Evolutionary conservation across 371 early-diverging fungal genomes (phyloP).

Genomic region (Mortierella sp.): DNA sequence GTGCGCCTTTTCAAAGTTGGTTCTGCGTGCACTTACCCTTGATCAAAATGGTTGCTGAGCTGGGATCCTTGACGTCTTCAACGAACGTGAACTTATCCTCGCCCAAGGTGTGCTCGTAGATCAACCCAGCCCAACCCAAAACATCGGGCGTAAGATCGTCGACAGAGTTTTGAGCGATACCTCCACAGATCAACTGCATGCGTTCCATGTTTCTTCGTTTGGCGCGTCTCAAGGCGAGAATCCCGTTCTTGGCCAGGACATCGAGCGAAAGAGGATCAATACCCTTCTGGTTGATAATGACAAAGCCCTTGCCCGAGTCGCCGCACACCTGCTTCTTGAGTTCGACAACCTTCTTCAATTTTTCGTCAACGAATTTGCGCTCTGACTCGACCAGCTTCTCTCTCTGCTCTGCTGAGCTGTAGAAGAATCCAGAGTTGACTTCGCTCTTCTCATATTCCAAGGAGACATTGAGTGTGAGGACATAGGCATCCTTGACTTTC

Average conservation of each 20-base stretch:
- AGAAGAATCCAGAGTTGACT: slow-evolving; percentile 99
- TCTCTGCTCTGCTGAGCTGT: slow-evolving; percentile 97
- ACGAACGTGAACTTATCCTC: slow-evolving; percentile 99
- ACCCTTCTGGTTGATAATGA: slow-evolving; percentile 99
- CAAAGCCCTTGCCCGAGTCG: slow-evolving; percentile 86
- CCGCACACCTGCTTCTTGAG: slow-evolving; percentile 95
- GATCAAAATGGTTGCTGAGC: slow-evolving; percentile 96
- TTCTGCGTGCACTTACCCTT: slow-evolving; percentile 78
- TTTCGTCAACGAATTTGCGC: slow-evolving; percentile 95
- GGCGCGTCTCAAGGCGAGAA: slow-evolving; percentile 98
- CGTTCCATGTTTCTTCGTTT: slow-evolving; percentile 99
- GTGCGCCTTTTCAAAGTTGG: background rate
- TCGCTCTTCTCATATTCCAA: slow-evolving; percentile 99
- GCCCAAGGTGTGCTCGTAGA: slow-evolving; percentile 97
- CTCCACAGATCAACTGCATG: slow-evolving; percentile 97
- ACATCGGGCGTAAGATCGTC: slow-evolving; percentile 91
- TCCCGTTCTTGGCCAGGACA: slow-evolving; percentile 95
- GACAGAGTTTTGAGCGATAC: slow-evolving; percentile 97
- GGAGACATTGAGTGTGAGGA: slow-evolving; percentile 98
- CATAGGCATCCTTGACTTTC: slow-evolving; percentile 89
- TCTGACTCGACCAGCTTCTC: slow-evolving; percentile 99
- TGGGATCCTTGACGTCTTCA: slow-evolving; percentile 96
- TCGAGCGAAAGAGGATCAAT: slow-evolving; percentile 99
- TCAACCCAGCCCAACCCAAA: slow-evolving; percentile 95
- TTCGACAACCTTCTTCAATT: slow-evolving; percentile 94